phyloP scores from a whole-genome alignment of 2,329 filamentous ascomycete genomes.

The Diatrype stigma region DNA sequence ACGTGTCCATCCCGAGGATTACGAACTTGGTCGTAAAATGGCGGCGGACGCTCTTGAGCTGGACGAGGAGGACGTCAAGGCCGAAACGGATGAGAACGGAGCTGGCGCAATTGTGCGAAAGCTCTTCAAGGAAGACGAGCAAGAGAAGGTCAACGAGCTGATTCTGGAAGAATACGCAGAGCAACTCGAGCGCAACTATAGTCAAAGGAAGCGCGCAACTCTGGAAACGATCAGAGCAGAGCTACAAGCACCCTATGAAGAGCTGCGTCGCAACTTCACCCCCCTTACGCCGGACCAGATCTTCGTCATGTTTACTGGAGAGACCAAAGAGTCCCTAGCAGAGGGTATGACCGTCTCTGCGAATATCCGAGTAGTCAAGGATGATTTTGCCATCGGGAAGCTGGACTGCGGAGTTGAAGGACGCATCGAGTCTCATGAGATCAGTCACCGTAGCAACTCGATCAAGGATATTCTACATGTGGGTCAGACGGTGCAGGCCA shows the following conservation, averaged over 20 bases:
- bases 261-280: slow-evolving; percentile 78
- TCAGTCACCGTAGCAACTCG: slow-evolving; percentile 62
- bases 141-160: slow-evolving; percentile 93
- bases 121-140: slow-evolving; percentile 89
- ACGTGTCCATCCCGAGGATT: slow-evolving; percentile 95
- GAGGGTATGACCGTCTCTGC: slow-evolving; percentile 93
- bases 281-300: slow-evolving; percentile 70
- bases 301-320: slow-evolving; percentile 95
- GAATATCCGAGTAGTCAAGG: slow-evolving; percentile 80
- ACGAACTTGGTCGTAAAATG: slow-evolving; percentile 97
- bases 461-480: slow-evolving; percentile 70
- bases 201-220: slow-evolving; percentile 90
- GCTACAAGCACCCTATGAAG: slow-evolving; percentile 88
- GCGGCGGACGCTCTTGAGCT: slow-evolving; percentile 93
- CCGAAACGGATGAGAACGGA: slow-evolving; percentile 86
- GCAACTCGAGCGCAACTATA: slow-evolving; percentile 88
- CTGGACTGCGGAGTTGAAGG: slow-evolving; percentile 94
- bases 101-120: slow-evolving; percentile 87
- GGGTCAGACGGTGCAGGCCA: slow-evolving; percentile 83
- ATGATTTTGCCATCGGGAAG: slow-evolving; percentile 89
- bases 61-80: slow-evolving; percentile 96
- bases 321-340: slow-evolving; percentile 76
- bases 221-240: slow-evolving; percentile 95
- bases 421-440: slow-evolving; percentile 76
- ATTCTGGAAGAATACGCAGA: slow-evolving; percentile 96